Base-by-base conservation (phyloP, 352 stramenopile genomes). In the Phytopythium boreale region DNA sequence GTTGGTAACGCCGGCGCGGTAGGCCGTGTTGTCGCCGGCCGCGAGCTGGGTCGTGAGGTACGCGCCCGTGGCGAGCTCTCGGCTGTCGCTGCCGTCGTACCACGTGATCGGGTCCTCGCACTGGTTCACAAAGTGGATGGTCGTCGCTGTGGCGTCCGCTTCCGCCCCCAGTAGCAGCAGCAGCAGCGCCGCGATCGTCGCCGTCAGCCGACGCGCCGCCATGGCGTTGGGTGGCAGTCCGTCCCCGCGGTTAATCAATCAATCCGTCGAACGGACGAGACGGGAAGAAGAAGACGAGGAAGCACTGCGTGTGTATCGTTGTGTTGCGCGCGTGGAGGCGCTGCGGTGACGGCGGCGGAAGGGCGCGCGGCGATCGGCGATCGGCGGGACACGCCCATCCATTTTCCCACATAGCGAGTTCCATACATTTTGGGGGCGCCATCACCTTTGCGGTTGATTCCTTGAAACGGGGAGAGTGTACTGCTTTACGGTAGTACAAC, bases 111-210 rank as follows among this genome's bases (percentile, higher is more conserved):
- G 65, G 52, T 55, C 62, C 20, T 61, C 61, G 65, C 77, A 86
- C n/a, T 71, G 58, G 62, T 86, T 86, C 41, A 75, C 61, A 56
- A 77, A 67, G 39, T 69, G 36, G 58, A 85, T 77, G 36, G 79
- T 71, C 20, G 78, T 72, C 22, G 66, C 72, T 8, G 46, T 29
- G 2, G 20, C 50, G 26, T 46, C 53, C 20, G 69, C 47, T 11
- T 27, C 15, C 22, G 46, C 20, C 29, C 72, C 41, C 22, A 64
- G 37, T n/a, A 67, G 14, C 53, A 72, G 37, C 26, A 67, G 14
- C 53, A 72, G 31, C 15, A 71, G 5, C 36, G 74, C 0, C 14
- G 31, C 12, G 22, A 34, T 10, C 34, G 47, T 14, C 22, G 20
- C 20, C 43, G 43, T 1, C 20, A 24, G 43, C n/a, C 43, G 43